These are phyloP conservation scores for Pterocarpus santalinus DNA, from an alignment of 306 rosid genomes.

Conservation along the genomic window DNA sequence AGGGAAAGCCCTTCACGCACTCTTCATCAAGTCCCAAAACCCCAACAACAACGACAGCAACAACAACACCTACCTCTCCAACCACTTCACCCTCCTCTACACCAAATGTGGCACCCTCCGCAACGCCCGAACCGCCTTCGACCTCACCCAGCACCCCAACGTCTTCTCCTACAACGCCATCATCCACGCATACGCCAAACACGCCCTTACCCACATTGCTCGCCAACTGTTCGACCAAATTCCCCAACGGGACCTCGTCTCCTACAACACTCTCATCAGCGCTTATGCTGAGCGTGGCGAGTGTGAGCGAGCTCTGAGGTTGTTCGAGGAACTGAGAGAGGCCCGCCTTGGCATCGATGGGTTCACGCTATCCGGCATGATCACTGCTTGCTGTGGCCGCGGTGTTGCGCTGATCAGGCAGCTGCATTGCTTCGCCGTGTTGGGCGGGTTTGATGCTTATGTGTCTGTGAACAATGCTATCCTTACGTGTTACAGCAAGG, in stretches of 20 bases:
- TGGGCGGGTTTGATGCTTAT: slow-evolving; percentile 67
- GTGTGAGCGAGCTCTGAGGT: slow-evolving; percentile 47
- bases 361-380: slow-evolving; percentile 69
- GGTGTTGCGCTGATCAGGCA: slow-evolving; percentile 64
- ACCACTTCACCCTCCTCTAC: slow-evolving; percentile 57
- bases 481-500: slow-evolving; percentile 62
- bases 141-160: slow-evolving; percentile 49
- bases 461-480: slow-evolving; percentile 71
- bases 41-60: not conserved
- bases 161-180: slow-evolving; percentile 80
- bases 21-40: slow-evolving; percentile 61
- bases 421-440: slow-evolving; percentile 54
- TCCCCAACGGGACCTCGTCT: slow-evolving; percentile 57
- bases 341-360: slow-evolving; percentile 62
- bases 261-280: slow-evolving; percentile 61
- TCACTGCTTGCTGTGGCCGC: slow-evolving; percentile 45
- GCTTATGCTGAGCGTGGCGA: slow-evolving; percentile 69
- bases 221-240: slow-evolving; percentile 55
- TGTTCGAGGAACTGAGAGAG: slow-evolving; percentile 61
- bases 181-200: slow-evolving; percentile 55
- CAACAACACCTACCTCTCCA: slow-evolving; percentile 57
- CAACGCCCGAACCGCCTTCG: slow-evolving; percentile 40
- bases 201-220: slow-evolving; percentile 44
- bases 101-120: slow-evolving; percentile 57
- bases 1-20: slow-evolving; percentile 62